Base-by-base conservation (phyloP, 2,329 filamentous ascomycete genomes). In the Arthrinium puccinioides region DNA sequence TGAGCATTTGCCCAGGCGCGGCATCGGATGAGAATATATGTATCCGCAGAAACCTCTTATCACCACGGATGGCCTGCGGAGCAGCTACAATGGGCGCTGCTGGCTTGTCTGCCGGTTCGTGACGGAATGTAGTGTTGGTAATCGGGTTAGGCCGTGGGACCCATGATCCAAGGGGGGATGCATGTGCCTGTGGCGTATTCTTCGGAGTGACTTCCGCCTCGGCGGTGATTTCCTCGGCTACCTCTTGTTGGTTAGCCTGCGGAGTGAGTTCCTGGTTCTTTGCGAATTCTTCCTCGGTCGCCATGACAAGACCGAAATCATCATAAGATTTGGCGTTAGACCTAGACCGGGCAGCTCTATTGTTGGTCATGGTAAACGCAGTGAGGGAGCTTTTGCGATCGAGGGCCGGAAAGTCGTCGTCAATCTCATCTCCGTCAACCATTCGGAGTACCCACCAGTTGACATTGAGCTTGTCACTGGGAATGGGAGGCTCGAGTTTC, bases 361-460 rank as follows among this genome's bases (percentile, higher is more conserved):
- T 88, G 54, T 90, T 89, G 43, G 83, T 84, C 6, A 84, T 87
- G 25, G 85, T 87, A 50, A 90, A 92, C 15, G 86, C 79, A 6
- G 75, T 76, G n/a, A 92, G 69, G 3, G 80, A 74, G 50, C 83
- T 84, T 16, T 76, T 86, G 24, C 86, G 73, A 40, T 84, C 82
- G 27, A 92, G 68, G 0, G 86, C 80, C 21, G 85, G 84, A 46
- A 92, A 92, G 52, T 92, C 87, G 46, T 87, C 84, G 48, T 94
- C 86, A 2, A 90, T 80, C 52, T 92, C 86, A 33, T 84, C 87
- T 39, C 92, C 79, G 43, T 92, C 80, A 2, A 89, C 84, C 79
- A 94, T 88, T 27, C 85, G 75, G 39, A 94, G 63, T 18, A 80
- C 86, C 83, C 84, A 92, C 66, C 79, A 79, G 52, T 90, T 90